Conservation (phyloP, 345 rosid species). For the Aegle marmelos region DNA sequence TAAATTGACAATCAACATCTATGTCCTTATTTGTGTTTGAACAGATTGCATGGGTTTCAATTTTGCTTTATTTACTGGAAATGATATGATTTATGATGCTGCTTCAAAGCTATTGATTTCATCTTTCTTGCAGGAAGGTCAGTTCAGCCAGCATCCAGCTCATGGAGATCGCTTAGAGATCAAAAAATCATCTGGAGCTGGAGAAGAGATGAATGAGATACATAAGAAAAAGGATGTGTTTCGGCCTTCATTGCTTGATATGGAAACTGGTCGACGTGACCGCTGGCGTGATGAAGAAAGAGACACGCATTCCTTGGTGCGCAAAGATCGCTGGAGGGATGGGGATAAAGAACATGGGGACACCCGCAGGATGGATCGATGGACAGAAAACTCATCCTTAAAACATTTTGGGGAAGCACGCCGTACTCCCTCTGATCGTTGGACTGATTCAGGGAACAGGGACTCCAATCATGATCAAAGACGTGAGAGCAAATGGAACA, state of each 20-base stretch:
- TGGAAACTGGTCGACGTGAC: slow-evolving; percentile 69
- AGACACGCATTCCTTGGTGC: slow-evolving; percentile 60
- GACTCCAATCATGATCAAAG: slow-evolving; percentile 73
- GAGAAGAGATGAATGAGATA: slow-evolving; percentile 54
- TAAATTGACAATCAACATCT: neutral
- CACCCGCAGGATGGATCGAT: slow-evolving; percentile 61
- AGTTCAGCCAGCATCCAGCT: slow-evolving; percentile 29
- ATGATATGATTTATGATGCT: neutral
- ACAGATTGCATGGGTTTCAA: neutral
- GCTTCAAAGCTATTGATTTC: neutral
- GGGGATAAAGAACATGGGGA: slow-evolving; percentile 76
- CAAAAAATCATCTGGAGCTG: slow-evolving; percentile 50
- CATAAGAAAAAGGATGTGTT: slow-evolving; percentile 81
- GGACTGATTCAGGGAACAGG: slow-evolving; percentile 76
- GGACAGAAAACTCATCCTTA: slow-evolving; percentile 65
- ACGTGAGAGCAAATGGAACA: slow-evolving; percentile 97
- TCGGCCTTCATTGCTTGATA: slow-evolving; percentile 79
- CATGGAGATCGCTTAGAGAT: slow-evolving; percentile 39
- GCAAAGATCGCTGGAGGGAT: slow-evolving; percentile 85
- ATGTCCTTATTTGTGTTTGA: neutral
- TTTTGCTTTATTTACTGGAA: neutral
- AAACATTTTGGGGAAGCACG: slow-evolving; percentile 68
- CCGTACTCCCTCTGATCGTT: slow-evolving; percentile 69
- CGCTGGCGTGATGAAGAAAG: slow-evolving; percentile 99
- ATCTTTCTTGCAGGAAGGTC: slow-evolving; percentile 49